Percentiles rank a stretch among this genome's conserved stretches.
These are phyloP conservation scores for Furcasterigmium sp. DNA, from an alignment of 2,329 filamentous ascomycete genomes.

Conservation along the genomic window DNA sequence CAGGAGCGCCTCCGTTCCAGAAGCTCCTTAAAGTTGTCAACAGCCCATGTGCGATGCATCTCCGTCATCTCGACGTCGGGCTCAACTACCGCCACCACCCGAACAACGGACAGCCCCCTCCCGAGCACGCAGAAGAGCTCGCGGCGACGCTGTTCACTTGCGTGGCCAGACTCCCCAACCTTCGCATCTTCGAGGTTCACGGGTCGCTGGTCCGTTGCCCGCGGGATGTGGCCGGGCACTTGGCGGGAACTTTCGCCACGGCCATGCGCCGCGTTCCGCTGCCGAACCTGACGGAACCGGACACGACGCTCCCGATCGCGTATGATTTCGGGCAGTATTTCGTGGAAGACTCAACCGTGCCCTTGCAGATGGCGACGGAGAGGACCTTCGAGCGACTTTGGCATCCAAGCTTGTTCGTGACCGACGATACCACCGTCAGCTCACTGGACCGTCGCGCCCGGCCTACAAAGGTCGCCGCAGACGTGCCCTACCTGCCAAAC, in stretches of 20 bases:
- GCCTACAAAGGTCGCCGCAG: background rate
- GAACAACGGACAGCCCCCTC: background rate
- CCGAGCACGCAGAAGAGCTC: background rate
- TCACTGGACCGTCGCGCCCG: background rate
- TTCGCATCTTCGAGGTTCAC: background rate
- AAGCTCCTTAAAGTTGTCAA: background rate
- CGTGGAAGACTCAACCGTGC: background rate
- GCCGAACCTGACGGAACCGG: background rate
- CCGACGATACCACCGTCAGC: background rate
- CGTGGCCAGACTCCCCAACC: background rate
- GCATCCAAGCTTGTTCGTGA: background rate
- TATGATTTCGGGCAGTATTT: background rate
- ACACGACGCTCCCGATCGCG: background rate
- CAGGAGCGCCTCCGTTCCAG: background rate
- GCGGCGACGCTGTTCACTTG: background rate
- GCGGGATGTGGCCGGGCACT: background rate
- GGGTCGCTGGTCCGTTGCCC: background rate
- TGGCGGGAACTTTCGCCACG: background rate
- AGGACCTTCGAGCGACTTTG: background rate
- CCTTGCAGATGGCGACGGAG: background rate
- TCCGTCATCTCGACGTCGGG: background rate
- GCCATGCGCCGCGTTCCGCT: background rate
- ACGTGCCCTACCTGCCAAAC: background rate
- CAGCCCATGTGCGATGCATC: background rate
- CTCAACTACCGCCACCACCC: background rate